Percentiles rank a stretch among this genome's conserved stretches.
Evolutionary conservation across 164 flowering plant species (phyloP).

Genomic region (Umbilicus rupestris): DNA sequence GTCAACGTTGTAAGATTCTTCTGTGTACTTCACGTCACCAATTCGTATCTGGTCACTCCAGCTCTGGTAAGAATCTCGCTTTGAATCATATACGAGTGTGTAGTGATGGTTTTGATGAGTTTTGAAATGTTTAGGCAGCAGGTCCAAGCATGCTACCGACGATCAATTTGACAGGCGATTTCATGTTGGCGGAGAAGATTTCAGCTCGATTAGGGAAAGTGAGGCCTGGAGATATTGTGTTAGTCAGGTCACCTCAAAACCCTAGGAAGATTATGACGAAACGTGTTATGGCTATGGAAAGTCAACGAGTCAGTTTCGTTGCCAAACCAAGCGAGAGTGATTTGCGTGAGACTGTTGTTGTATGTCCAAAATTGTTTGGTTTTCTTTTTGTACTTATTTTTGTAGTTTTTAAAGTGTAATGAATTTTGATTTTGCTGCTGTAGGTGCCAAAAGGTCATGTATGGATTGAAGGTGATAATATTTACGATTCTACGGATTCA

Average conservation of each 20-base stretch:
- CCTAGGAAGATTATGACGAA: conserved; percentile 46
- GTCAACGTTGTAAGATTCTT: conserved; percentile 26
- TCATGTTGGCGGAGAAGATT: conserved; percentile 42
- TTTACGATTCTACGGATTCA: conserved; percentile 49
- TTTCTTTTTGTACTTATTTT: background rate
- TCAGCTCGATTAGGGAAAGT: conserved; percentile 35
- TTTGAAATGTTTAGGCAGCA: conserved; percentile 26
- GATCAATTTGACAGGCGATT: conserved; percentile 32
- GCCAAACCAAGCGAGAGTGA: conserved; percentile 28
- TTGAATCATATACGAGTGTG: background rate
- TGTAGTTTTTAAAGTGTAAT: conserved; percentile 1
- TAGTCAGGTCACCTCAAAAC: conserved; percentile 42
- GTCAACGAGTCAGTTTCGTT: conserved; percentile 41
- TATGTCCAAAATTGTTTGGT: conserved; percentile 17
- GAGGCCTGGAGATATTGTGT: conserved; percentile 48
- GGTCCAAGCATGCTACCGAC: conserved; percentile 97
- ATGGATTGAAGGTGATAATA: conserved; percentile 79
- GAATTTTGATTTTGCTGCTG: background rate
- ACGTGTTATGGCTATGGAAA: conserved; percentile 53
- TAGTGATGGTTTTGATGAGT: background rate
- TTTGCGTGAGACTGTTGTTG: conserved; percentile 30
- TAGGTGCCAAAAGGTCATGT: conserved; percentile 82
- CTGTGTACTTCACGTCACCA: conserved; percentile 48
- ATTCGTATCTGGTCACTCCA: conserved; percentile 36
- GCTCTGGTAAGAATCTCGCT: conserved; percentile 23